Percentiles rank a stretch among this genome's conserved stretches.
Evolutionary conservation across 495 filamentous ascomycete species (phyloP).

Genomic region (Neurospora terricola): DNA sequence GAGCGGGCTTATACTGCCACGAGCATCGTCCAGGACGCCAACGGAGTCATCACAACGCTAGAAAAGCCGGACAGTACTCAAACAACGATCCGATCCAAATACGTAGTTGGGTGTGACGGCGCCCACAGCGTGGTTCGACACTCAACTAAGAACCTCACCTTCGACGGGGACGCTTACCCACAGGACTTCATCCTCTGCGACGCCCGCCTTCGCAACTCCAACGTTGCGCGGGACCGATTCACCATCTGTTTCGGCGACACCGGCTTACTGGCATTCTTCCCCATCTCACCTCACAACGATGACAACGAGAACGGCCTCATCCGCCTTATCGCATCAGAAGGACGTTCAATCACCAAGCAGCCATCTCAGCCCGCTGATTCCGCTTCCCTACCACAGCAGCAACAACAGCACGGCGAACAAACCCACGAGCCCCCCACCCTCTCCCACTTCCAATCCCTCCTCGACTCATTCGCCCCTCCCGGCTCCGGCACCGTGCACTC

Average conservation of each 20-base stretch:
- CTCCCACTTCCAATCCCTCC: conserved; percentile 19
- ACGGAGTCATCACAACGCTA: conserved; percentile 24
- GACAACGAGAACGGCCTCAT: conserved; percentile 6
- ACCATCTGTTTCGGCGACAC: conserved; percentile 17
- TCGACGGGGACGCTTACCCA: conserved; percentile 31
- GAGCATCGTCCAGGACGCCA: conserved; percentile 23
- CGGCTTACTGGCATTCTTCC: conserved; percentile 21
- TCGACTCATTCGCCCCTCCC: conserved; percentile 17
- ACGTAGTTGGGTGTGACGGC: conserved; percentile 39
- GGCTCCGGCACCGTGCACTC: conserved; percentile 24
- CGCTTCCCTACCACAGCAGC: background rate
- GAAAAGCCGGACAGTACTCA: conserved; percentile 9
- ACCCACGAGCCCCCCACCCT: conserved; percentile 19
- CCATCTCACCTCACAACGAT: conserved; percentile 5
- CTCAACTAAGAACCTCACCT: conserved; percentile 26
- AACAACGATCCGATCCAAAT: conserved; percentile 24
- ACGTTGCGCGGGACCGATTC: conserved; percentile 18
- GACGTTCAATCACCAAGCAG: conserved; percentile 4
- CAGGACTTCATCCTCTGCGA: conserved; percentile 39
- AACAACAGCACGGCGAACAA: background rate
- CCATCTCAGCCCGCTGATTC: background rate
- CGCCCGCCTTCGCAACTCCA: conserved; percentile 21
- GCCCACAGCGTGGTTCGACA: conserved; percentile 33
- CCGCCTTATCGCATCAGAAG: conserved; percentile 22
- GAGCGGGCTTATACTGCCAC: conserved; percentile 25